Conservation (phyloP, 2,329 filamentous ascomycete species). For the Fusarium coffeatum region DNA sequence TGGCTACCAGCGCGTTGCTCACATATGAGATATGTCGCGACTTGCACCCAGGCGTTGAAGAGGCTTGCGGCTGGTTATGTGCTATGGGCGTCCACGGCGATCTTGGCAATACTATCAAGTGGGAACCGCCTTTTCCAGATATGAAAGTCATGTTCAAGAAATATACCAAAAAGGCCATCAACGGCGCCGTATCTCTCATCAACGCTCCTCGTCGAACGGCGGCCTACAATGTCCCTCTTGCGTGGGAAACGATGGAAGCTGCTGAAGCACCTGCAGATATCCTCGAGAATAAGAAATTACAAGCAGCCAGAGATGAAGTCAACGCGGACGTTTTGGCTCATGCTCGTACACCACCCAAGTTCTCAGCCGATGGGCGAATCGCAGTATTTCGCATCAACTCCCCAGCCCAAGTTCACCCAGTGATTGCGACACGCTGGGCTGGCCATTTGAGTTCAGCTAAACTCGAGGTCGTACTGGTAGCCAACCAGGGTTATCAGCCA, state of each 20-base stretch:
- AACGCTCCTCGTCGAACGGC: conserved; percentile 74
- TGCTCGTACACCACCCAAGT: conserved; percentile 71
- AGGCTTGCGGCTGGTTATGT: conserved; percentile 69
- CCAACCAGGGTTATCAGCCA: conserved; percentile 73
- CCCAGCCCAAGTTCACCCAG: conserved; percentile 71
- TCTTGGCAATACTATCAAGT: conserved; percentile 72
- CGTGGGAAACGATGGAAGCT: conserved; percentile 68
- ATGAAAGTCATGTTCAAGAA: conserved; percentile 70
- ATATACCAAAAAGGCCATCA: conserved; percentile 71
- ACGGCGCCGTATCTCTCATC: conserved; percentile 71
- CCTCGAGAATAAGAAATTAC: conserved; percentile 60
- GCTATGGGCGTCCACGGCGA: conserved; percentile 75
- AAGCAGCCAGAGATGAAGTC: conserved; percentile 67
- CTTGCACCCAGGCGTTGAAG: conserved; percentile 63
- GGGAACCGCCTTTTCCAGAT: conserved; percentile 74
- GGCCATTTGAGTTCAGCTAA: conserved; percentile 68
- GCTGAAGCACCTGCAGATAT: conserved; percentile 64
- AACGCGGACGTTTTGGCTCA: conserved; percentile 70
- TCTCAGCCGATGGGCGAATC: conserved; percentile 70
- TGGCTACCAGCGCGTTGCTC: conserved; percentile 72
- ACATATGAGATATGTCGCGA: conserved; percentile 72
- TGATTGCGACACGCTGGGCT: conserved; percentile 76
- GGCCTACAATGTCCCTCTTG: conserved; percentile 67
- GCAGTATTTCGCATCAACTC: conserved; percentile 72
- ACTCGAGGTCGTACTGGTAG: conserved; percentile 73